Evolutionary conservation across 1,284 basidiomycete genomes (phyloP).

Genomic region (Trichosporon sp.): DNA sequence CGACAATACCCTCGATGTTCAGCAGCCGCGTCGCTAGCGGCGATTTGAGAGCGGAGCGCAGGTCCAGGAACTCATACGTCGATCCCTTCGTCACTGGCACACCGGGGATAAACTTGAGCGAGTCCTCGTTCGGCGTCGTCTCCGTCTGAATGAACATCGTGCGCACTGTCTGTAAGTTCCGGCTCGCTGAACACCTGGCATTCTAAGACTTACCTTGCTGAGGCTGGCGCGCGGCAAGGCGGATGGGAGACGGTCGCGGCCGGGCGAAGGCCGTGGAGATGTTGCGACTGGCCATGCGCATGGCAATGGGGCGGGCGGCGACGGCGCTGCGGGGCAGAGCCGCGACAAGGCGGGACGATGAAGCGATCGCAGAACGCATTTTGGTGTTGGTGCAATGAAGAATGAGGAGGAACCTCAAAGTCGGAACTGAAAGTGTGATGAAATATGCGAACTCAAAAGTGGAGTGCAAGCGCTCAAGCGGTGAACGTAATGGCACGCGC

Average conservation of each 20-base stretch:
- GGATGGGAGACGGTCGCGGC: not conserved
- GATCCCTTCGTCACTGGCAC: slow-evolving; percentile 73
- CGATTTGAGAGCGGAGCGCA: slow-evolving; percentile 71
- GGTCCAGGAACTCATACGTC: slow-evolving; percentile 86
- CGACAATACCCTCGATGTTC: slow-evolving; percentile 82
- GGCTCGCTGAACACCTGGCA: not conserved
- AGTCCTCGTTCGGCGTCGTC: slow-evolving; percentile 93
- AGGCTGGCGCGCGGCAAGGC: not conserved
- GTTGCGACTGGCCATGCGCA: not conserved
- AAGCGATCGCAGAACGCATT: not conserved
- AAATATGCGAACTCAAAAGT: not conserved
- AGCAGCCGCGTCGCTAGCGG: slow-evolving; percentile 89
- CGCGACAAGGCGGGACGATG: not conserved
- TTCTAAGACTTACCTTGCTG: not conserved
- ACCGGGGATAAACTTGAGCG: slow-evolving; percentile 96
- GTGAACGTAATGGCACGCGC: not conserved
- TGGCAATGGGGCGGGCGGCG: not conserved
- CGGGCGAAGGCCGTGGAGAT: not conserved
- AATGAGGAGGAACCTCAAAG: not conserved
- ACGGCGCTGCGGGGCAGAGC: slow-evolving; percentile 6
- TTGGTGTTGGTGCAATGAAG: not conserved
- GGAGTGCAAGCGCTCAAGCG: not conserved
- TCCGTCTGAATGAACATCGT: slow-evolving; percentile 98
- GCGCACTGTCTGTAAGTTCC: slow-evolving; percentile 55
- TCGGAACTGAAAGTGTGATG: not conserved